These are phyloP conservation scores for Colletotrichum limetticola DNA, from an alignment of 2,329 filamentous ascomycete genomes.

Conservation along the genomic window DNA sequence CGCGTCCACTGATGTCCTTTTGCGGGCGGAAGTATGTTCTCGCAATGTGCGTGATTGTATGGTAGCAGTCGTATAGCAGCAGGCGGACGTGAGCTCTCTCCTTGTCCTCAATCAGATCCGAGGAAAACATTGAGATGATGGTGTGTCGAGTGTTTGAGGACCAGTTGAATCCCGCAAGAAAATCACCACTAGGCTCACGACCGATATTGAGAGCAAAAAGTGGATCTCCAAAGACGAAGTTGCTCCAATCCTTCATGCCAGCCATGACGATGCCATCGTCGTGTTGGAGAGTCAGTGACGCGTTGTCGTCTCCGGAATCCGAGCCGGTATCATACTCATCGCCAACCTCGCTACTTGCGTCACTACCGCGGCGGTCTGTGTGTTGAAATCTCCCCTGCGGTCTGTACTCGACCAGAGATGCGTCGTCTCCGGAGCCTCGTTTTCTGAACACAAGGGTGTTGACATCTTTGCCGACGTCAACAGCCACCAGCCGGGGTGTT, in stretches of 20 bases:
- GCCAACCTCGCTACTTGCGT: constrained; percentile 9
- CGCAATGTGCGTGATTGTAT: constrained; percentile 63
- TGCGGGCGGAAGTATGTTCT: constrained; percentile 65
- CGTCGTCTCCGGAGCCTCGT: background rate
- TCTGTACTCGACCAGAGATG: background rate
- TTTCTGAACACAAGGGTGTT: constrained; percentile 57
- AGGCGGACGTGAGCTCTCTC: constrained; percentile 57
- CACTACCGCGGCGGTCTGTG: background rate
- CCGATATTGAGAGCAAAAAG: constrained; percentile 62
- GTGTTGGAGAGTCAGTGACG: background rate
- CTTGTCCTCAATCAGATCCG: constrained; percentile 53
- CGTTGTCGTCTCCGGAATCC: constrained; percentile 18
- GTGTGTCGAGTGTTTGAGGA: constrained; percentile 29
- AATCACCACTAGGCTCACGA: constrained; percentile 53
- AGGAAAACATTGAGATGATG: constrained; percentile 1
- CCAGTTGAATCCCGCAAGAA: constrained; percentile 59
- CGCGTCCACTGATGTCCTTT: constrained; percentile 57
- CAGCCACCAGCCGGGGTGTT: constrained; percentile 62
- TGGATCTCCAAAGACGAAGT: constrained; percentile 69
- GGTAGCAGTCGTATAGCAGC: constrained; percentile 68
- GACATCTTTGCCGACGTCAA: constrained; percentile 61
- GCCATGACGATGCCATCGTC: constrained; percentile 15
- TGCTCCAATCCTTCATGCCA: constrained; percentile 66
- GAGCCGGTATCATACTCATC: constrained; percentile 6
- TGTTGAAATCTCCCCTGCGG: background rate